Evolutionary conservation across 2,329 filamentous ascomycete genomes (phyloP).

Genomic region (Helicocarpus griseus): DNA sequence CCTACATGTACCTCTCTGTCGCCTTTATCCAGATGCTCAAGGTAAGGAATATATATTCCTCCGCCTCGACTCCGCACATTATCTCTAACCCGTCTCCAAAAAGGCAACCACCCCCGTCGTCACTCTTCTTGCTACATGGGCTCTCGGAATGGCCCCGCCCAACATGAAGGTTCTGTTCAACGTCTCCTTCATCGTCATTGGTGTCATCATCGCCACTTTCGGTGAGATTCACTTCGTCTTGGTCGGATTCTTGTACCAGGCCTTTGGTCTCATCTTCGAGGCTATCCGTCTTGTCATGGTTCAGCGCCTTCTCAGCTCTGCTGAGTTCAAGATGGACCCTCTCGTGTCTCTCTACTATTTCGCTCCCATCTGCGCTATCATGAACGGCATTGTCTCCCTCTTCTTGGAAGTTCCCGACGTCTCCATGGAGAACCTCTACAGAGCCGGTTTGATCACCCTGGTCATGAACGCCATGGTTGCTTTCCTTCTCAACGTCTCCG

Average conservation of each 20-base stretch:
- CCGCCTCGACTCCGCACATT: conserved; percentile 9
- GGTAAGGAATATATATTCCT: conserved; percentile 45
- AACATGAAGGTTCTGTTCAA: conserved; percentile 84
- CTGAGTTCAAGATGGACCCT: conserved; percentile 81
- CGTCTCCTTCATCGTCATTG: conserved; percentile 87
- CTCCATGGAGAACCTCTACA: conserved; percentile 55
- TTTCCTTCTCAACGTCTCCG: conserved; percentile 71
- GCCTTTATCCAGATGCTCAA: conserved; percentile 99
- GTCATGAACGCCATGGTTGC: conserved; percentile 67
- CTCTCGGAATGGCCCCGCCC: conserved; percentile 70
- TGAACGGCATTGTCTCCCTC: conserved; percentile 64
- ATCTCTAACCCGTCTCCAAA: background rate
- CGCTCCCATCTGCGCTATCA: conserved; percentile 70
- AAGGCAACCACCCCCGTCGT: conserved; percentile 91
- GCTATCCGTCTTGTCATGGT: conserved; percentile 77
- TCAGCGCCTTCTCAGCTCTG: conserved; percentile 65
- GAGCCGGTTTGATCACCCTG: conserved; percentile 56
- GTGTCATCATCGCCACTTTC: conserved; percentile 87
- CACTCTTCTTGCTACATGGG: conserved; percentile 82
- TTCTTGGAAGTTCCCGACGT: conserved; percentile 60
- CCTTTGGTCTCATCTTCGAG: conserved; percentile 69
- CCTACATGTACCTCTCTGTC: conserved; percentile 89
- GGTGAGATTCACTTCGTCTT: conserved; percentile 85
- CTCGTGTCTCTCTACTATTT: conserved; percentile 86
- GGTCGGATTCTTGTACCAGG: conserved; percentile 57